Percentiles rank a stretch among this genome's conserved stretches.
Conservation (phyloP, 108 stramenopile species). For the Nannochloropsis gaditana region DNA sequence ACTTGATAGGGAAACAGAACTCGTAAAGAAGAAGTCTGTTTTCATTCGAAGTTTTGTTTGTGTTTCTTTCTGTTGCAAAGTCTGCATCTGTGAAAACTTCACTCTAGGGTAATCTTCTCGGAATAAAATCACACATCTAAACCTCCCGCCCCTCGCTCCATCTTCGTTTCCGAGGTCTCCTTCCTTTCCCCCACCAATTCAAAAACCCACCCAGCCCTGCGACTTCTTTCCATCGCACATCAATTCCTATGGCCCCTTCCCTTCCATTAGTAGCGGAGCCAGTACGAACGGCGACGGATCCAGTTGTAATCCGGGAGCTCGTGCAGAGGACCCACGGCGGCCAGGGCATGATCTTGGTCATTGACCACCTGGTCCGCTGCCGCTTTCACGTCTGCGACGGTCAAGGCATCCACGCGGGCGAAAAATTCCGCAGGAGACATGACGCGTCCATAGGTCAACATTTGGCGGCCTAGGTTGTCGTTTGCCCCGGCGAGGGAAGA, state of each 20-base stretch:
- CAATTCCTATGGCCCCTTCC: background rate
- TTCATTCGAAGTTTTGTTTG: too few species aligned
- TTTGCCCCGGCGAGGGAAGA: constrained; percentile 16
- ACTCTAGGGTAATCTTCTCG: too few species aligned
- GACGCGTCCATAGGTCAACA: constrained; percentile 90
- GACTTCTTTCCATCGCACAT: background rate
- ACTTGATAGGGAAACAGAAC: too few species aligned
- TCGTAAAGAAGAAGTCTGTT: too few species aligned
- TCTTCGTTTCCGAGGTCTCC: background rate
- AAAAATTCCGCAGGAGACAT: constrained; percentile 95
- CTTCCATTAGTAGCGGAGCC: constrained; percentile 52
- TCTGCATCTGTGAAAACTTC: too few species aligned
- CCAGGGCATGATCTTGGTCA: constrained; percentile 94
- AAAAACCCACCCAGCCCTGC: background rate
- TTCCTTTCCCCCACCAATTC: background rate
- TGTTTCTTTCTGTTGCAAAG: too few species aligned
- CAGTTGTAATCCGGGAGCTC: constrained; percentile 87
- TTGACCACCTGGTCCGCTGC: constrained; percentile 61
- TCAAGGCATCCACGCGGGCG: constrained; percentile 85
- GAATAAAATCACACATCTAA: too few species aligned
- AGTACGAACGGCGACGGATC: constrained; percentile 63
- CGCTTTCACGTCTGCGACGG: constrained; percentile 72
- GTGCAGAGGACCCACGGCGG: constrained; percentile 93
- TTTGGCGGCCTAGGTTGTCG: constrained; percentile 37
- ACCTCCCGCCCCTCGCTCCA: background rate